A percentile compares a stretch with the other conserved stretches of the same genome.
phyloP scores from a whole-genome alignment of 352 stramenopile species.

The Phytophthora multivora region DNA sequence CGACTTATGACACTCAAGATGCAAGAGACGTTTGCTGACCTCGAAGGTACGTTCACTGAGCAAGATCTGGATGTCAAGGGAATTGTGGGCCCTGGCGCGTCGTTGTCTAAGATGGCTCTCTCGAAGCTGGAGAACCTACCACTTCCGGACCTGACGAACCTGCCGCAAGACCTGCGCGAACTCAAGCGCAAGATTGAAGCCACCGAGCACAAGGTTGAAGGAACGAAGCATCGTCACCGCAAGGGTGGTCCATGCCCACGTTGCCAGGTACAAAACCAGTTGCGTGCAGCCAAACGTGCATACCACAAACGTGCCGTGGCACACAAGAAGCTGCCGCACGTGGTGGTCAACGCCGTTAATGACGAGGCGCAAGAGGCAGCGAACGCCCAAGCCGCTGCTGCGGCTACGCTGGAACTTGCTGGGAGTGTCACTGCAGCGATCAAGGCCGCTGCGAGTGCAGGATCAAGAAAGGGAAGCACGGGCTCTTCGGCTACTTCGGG shows the following conservation, averaged over 20 bases:
- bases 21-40: conserved; percentile 67
- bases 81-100: conserved; percentile 47
- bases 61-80: conserved; percentile 73
- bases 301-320: conserved; percentile 84
- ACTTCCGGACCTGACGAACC: conserved; percentile 72
- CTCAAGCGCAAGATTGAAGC: conserved; percentile 87
- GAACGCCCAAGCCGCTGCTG: conserved; percentile 38
- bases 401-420: conserved; percentile 39
- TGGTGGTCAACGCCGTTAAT: conserved; percentile 42
- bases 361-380: conserved; percentile 41
- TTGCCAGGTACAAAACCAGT: conserved; percentile 84
- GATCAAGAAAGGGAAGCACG: conserved; percentile 18
- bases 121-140: conserved; percentile 75
- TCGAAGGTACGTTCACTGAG: conserved; percentile 70
- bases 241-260: conserved; percentile 82
- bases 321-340: conserved; percentile 81
- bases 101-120: conserved; percentile 65
- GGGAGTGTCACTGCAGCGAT: conserved; percentile 34
- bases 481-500: conserved; percentile 4
- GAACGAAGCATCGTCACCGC: conserved; percentile 86
- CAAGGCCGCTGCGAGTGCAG: conserved; percentile 25
- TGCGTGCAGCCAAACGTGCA: conserved; percentile 76
- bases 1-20: conserved; percentile 67
- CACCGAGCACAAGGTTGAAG: conserved; percentile 85
- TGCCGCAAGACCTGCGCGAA: conserved; percentile 80